Evolutionary conservation across 176 grass and related monocot genomes (phyloP).

Genomic region (Chloris gayana): DNA sequence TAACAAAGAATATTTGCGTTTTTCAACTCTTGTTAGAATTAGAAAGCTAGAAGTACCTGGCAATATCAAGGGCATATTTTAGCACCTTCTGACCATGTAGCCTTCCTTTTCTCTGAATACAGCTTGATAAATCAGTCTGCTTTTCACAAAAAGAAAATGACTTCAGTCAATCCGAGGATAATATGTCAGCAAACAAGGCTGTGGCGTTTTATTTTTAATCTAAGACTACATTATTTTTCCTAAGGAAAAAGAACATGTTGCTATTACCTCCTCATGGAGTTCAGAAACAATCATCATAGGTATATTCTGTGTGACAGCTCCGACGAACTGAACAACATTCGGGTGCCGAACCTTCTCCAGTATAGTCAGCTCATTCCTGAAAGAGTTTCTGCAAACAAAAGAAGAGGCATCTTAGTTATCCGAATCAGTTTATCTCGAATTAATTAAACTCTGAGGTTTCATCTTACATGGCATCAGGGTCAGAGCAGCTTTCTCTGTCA

Average conservation of each 20-base stretch:
- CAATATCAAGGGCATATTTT: slow-evolving; percentile 92
- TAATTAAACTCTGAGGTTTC: background rate
- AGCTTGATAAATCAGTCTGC: slow-evolving; percentile 70
- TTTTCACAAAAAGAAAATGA: background rate
- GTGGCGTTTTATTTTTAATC: background rate
- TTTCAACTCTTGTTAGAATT: background rate
- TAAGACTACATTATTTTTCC: background rate
- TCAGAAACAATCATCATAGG: slow-evolving; percentile 99
- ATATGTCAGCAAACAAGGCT: background rate
- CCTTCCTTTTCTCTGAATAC: slow-evolving; percentile 88
- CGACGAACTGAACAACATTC: slow-evolving; percentile 86
- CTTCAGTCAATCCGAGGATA: background rate
- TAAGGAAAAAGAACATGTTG: background rate
- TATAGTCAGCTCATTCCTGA: slow-evolving; percentile 76
- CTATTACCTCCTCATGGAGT: slow-evolving; percentile 64
- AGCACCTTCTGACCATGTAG: slow-evolving; percentile 78
- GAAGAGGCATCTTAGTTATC: background rate
- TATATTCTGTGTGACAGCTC: slow-evolving; percentile 91
- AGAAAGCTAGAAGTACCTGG: slow-evolving; percentile 54
- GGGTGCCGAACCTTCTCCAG: slow-evolving; percentile 91
- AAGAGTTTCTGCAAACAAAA: slow-evolving; percentile 65
- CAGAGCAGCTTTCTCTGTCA: slow-evolving; percentile 78
- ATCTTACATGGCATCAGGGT: slow-evolving; percentile 74
- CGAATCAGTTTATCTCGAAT: background rate
- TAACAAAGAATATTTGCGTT: too few species aligned